These are phyloP conservation scores for Saccharomycopsis fibuligera DNA, from an alignment of 805 yeast species.

Conservation along the genomic window DNA sequence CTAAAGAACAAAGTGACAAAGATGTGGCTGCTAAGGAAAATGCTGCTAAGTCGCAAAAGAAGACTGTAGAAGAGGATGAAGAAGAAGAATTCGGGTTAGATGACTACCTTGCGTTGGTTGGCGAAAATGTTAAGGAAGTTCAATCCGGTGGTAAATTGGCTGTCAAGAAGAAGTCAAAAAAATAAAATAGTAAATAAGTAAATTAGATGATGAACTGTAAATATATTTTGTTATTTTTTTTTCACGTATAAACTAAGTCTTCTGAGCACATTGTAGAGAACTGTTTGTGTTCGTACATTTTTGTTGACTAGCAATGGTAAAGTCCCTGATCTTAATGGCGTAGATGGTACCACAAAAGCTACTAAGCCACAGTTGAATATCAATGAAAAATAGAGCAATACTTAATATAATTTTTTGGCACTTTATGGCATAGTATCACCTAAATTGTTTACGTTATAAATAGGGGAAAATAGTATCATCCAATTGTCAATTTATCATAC, in stretches of 20 bases:
- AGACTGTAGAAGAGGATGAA: constrained; percentile 28
- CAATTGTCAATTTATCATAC: too few species aligned
- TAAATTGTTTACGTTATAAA: too few species aligned
- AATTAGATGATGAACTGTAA: too few species aligned
- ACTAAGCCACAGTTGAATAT: neutral
- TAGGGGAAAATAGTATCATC: too few species aligned
- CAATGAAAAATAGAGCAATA: too few species aligned
- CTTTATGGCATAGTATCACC: too few species aligned
- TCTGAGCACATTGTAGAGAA: neutral
- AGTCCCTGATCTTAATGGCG: neutral
- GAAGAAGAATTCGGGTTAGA: constrained; percentile 30
- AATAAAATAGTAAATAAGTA: constrained; percentile 17
- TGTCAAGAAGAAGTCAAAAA: constrained; percentile 40
- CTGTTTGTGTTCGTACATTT: neutral
- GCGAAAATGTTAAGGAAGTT: constrained; percentile 48
- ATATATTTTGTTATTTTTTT: neutral
- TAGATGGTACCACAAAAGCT: neutral
- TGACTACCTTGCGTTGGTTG: constrained; percentile 55
- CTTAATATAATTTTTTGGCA: too few species aligned
- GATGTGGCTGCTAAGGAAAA: constrained; percentile 12
- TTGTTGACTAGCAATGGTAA: neutral
- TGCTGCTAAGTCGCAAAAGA: constrained; percentile 22
- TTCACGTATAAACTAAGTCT: neutral
- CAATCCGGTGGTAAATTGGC: constrained; percentile 50
- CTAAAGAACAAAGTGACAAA: constrained; percentile 8